A percentile compares a stretch with the other conserved stretches of the same genome.
phyloP scores from a whole-genome alignment of 2,329 filamentous ascomycete genomes.

The Salinomyces thailandicus region DNA sequence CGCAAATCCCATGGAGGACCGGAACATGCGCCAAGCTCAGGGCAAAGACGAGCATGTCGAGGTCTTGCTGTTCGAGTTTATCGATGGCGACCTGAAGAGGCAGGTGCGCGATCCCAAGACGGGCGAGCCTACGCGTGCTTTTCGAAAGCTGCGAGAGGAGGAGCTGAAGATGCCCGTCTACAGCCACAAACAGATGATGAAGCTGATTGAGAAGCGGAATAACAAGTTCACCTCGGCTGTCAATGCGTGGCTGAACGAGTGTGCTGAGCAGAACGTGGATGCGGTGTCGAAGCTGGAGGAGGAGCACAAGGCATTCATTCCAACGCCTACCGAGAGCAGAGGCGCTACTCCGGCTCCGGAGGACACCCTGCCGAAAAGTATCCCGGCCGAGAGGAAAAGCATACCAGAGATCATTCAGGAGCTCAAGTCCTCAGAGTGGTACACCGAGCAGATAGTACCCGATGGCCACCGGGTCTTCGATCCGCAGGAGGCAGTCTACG shows the following conservation, averaged over 20 bases:
- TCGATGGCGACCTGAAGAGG: conserved; percentile 81
- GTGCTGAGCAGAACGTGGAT: conserved; percentile 53
- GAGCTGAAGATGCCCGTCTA: conserved; percentile 84
- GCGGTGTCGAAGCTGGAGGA: conserved; percentile 55
- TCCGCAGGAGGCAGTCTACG: conserved; percentile 68
- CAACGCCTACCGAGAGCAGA: conserved; percentile 43
- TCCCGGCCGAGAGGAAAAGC: conserved; percentile 67
- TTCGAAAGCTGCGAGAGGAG: conserved; percentile 60
- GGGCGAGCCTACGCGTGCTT: conserved; percentile 59
- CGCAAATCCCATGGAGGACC: conserved; percentile 25
- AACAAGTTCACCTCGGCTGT: conserved; percentile 69
- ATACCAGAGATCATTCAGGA: conserved; percentile 80
- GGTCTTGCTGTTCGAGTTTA: conserved; percentile 81
- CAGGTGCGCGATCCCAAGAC: conserved; percentile 64
- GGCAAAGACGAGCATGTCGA: conserved; percentile 40
- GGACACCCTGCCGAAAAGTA: conserved; percentile 52
- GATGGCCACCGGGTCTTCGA: conserved; percentile 89
- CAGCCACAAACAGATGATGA: conserved; percentile 84
- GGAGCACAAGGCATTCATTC: conserved; percentile 52
- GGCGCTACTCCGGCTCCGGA: conserved; percentile 32
- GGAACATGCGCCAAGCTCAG: conserved; percentile 25
- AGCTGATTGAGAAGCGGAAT: conserved; percentile 81
- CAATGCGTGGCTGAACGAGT: conserved; percentile 65
- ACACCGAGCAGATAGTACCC: conserved; percentile 83
- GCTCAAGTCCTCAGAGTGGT: conserved; percentile 75